Evolutionary conservation across 306 rosid genomes (phyloP).

Genomic region (Hippophae rhamnoides): DNA sequence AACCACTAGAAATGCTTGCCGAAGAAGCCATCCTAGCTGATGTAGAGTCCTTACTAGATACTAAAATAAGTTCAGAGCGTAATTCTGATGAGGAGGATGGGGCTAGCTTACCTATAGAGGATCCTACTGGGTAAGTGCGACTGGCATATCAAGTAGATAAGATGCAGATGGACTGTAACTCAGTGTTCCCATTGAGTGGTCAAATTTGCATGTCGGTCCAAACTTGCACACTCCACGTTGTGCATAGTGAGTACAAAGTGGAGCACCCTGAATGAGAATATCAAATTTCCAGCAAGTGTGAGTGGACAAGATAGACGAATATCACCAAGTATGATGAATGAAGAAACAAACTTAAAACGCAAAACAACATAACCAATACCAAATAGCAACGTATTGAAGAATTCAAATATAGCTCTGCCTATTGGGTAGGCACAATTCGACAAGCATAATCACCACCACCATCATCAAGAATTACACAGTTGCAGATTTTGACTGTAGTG

Average conservation of each 20-base stretch:
- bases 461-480: no score
- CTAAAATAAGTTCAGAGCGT: conserved; percentile 60
- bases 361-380: background rate
- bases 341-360: background rate
- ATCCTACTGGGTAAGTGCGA: conserved; percentile 89
- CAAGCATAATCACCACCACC: no score
- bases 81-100: conserved; percentile 86
- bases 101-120: conserved; percentile 74
- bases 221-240: conserved; percentile 89
- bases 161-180: conserved; percentile 94
- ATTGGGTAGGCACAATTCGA: background rate
- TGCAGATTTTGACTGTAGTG: no score
- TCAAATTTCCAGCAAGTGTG: conserved; percentile 16
- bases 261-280: conserved; percentile 69
- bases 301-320: background rate
- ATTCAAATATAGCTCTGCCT: background rate
- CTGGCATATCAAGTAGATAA: conserved; percentile 84
- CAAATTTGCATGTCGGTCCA: conserved; percentile 83
- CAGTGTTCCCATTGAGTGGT: conserved; percentile 77
- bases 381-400: background rate
- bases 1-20: conserved; percentile 59
- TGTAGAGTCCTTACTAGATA: conserved; percentile 61
- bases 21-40: conserved; percentile 75
- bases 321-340: background rate
- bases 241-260: conserved; percentile 74